phyloP scores from a whole-genome alignment of 179 eudicot species.

The Sideroxylon spinosum region DNA sequence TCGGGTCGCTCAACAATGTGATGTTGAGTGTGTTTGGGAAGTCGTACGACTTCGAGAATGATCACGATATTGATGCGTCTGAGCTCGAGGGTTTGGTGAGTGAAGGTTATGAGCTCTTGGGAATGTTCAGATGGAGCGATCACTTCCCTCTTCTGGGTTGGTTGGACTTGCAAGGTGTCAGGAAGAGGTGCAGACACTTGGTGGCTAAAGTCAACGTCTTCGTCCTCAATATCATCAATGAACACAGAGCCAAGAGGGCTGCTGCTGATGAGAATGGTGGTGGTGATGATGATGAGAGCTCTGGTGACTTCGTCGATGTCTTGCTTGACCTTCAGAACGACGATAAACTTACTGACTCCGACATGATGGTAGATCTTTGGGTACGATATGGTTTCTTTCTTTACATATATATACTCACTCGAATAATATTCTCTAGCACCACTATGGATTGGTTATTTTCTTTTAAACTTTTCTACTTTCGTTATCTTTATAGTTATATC shows the following conservation, averaged over 20 bases:
- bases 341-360: conserved; percentile 50
- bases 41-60: background rate
- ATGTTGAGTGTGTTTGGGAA: no score
- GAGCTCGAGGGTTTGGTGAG: conserved; percentile 50
- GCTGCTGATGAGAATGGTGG: background rate
- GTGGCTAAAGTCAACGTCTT: conserved; percentile 53
- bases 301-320: conserved; percentile 73
- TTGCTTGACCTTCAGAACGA: conserved; percentile 58
- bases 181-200: conserved; percentile 48
- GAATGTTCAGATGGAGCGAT: conserved; percentile 75
- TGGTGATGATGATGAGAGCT: conserved; percentile 21
- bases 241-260: conserved; percentile 39
- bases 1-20: no score
- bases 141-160: conserved; percentile 61
- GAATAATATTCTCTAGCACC: no score
- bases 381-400: conserved; percentile 26
- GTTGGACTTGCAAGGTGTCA: conserved; percentile 73
- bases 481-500: no score
- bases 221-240: conserved; percentile 53
- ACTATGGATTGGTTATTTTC: no score
- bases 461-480: no score
- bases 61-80: conserved; percentile 19
- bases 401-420: no score
- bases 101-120: conserved; percentile 77
- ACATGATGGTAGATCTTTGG: conserved; percentile 89